Base-by-base conservation (phyloP, 2,329 filamentous ascomycete species). In the Neopestalotiopsis sp. region DNA sequence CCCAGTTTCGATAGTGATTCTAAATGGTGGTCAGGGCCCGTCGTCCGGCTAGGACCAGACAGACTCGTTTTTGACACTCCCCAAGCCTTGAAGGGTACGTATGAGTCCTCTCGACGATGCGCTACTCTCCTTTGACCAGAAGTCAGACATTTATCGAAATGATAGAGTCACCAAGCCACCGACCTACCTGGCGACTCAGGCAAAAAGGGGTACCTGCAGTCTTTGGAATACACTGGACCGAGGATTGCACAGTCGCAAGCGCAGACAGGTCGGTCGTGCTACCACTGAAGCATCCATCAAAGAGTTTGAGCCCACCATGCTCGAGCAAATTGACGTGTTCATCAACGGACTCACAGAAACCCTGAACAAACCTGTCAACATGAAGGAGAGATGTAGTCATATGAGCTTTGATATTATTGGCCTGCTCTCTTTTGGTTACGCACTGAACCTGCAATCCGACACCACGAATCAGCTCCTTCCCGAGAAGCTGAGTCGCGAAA, bases 121-220 rank as follows among this genome's bases (percentile, higher is more conserved):
- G 53, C 5, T 5, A n/a, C 24, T 5, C 24, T 5, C 56, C 20
- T 45, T 6, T 45, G 28, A 59, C 57, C 4, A 32, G 9, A 0
- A 38, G 6, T 38, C n/a, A 74, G 73, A 74, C 53, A 74, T 74
- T 53, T 74, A 74, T 30, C 53, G 70, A 12, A 73, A 72, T 64
- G 69, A 73, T 1, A 69, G 70, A 49, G 61, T 71, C 17, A 68
- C 68, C 53, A 74, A 74, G 65, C 69, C 72, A 2, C 67, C 66
- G 5, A 58, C 70, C 28, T 73, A 74, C 59, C 68, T 72, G 24
- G 67, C 68, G n/a, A 73, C 69, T 1, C 59, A 62, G 32, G 66
- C 62, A 5, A 69, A 68, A 38, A 67, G 67, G 1, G 72, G 71
- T 6, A 67, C 66, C 1, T 57, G 49, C 38, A 73, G 70, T 53